These are phyloP conservation scores for Saturnispora mendoncae DNA, from an alignment of 805 yeast species.

Conservation along the genomic window DNA sequence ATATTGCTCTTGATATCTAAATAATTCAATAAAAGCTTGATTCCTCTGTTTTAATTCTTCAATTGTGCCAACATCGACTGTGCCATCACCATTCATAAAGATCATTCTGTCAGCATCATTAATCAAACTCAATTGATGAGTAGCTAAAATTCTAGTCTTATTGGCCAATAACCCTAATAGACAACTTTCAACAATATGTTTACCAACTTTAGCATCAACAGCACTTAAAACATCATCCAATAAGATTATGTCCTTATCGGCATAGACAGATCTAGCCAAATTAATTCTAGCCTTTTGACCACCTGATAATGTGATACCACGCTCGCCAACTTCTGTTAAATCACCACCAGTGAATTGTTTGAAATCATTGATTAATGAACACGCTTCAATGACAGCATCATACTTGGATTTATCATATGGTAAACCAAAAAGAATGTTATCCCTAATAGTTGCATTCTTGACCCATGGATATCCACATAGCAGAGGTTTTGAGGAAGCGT, in stretches of 20 bases:
- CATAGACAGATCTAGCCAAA: conserved; percentile 72
- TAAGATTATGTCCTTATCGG: conserved; percentile 54
- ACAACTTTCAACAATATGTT: conserved; percentile 64
- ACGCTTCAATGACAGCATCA: conserved; percentile 46
- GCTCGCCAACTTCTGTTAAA: conserved; percentile 71
- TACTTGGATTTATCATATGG: conserved; percentile 45
- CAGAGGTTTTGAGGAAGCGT: conserved; percentile 43
- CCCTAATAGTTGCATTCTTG: conserved; percentile 69
- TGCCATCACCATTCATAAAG: conserved; percentile 58
- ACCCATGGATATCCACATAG: conserved; percentile 71
- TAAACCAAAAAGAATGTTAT: conserved; percentile 63
- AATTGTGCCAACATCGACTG: conserved; percentile 51
- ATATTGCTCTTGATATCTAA: conserved; percentile 30
- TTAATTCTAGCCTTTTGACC: conserved; percentile 82
- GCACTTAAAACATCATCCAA: conserved; percentile 79
- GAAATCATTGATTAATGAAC: conserved; percentile 61
- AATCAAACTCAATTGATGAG: conserved; percentile 72
- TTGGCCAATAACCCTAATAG: conserved; percentile 43
- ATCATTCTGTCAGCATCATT: conserved; percentile 62
- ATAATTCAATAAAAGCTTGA: conserved; percentile 30
- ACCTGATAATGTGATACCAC: conserved; percentile 78
- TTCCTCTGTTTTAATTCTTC: conserved; percentile 40
- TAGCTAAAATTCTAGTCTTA: conserved; percentile 67
- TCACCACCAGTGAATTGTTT: conserved; percentile 67
- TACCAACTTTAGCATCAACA: conserved; percentile 80